Evolutionary conservation across 2,329 filamentous ascomycete species (phyloP).

Genomic region (Metarhizium robertsii): DNA sequence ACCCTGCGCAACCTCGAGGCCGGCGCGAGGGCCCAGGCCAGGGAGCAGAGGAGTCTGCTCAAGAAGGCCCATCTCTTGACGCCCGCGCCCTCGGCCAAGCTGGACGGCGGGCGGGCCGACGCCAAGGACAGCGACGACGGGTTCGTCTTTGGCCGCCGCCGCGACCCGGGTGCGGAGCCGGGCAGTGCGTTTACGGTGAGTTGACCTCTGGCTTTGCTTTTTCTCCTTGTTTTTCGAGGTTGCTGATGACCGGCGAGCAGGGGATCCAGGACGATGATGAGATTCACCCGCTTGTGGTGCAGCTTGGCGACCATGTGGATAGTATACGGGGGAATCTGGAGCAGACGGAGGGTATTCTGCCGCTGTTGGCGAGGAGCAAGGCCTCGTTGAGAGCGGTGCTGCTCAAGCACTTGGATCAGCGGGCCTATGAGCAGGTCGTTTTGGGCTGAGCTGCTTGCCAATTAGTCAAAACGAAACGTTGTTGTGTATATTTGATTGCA

Average conservation of each 20-base stretch:
- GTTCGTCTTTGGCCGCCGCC: conserved; percentile 4
- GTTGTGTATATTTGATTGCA: neutral
- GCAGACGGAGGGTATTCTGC: conserved; percentile 42
- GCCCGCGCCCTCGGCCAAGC: conserved; percentile 22
- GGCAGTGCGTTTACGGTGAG: conserved; percentile 11
- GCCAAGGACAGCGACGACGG: conserved; percentile 2
- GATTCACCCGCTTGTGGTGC: conserved; percentile 33
- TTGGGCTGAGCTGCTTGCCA: conserved; percentile 21
- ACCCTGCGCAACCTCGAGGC: conserved; percentile 40
- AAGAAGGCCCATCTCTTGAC: conserved; percentile 42
- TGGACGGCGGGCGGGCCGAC: conserved; percentile 2
- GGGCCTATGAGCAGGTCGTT: conserved; percentile 38
- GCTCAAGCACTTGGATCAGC: conserved; percentile 32
- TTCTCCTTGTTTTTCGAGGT: neutral
- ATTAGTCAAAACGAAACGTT: neutral
- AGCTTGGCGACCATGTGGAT: conserved; percentile 46
- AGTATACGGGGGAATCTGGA: conserved; percentile 44
- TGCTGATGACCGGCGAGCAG: neutral
- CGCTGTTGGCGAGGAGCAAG: conserved; percentile 36
- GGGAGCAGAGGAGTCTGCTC: conserved; percentile 38
- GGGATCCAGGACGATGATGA: conserved; percentile 25
- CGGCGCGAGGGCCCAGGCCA: conserved; percentile 46
- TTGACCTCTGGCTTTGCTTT: neutral
- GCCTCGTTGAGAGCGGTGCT: conserved; percentile 41
- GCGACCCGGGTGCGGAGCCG: neutral